Evolutionary conservation across 2,329 filamentous ascomycete genomes (phyloP), one percentile per base, ranked within the genome.

Genomic region (Diaporthe amygdali): DNA sequence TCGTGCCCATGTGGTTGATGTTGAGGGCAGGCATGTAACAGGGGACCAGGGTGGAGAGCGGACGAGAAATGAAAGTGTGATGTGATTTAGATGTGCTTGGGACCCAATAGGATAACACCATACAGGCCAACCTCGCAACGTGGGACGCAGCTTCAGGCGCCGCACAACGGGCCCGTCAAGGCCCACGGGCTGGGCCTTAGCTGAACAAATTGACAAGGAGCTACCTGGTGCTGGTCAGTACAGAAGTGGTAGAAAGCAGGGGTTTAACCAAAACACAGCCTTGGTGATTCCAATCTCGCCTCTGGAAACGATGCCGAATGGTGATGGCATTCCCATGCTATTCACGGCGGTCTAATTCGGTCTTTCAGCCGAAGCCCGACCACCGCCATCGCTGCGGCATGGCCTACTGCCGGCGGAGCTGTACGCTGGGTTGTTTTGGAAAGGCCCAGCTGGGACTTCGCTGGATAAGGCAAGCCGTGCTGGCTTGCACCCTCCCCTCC

Each of bases 341-440:
- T 49, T 64, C 44, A 39, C 49, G 46, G 15, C 17, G 32, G 49
- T 44, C 51, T 46, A 52, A 41, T 44, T 44, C 49, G 51, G 41
- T 27, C 46, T n/a, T 34, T 55, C 52, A 25, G 52, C 66, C 52
- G 66, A 25, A 12, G n/a, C 10, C 37, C 66, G 52, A 37, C 51
- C 51, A 22, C 25, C 51, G 37, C 51, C 51, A 27, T 27, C 51
- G 25, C 66, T 44, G 47, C 37, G 64, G 32, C 52, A 39, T 32
- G n/a, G n/a, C 52, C 66, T 68, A 68, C 66, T 68, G 66, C 52
- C 44, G 66, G 66, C 66, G 52, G 15, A 68, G 52, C 52, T 68
- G 66, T 68, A 44, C 66, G 66, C 66, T 56, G 22, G 25, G 30
- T 30, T 34, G 10, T 46, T 44, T 25, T 46, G 39, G 49, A 12